Conservation (phyloP, 306 rosid species). For the Hippophae gyantsensis region DNA sequence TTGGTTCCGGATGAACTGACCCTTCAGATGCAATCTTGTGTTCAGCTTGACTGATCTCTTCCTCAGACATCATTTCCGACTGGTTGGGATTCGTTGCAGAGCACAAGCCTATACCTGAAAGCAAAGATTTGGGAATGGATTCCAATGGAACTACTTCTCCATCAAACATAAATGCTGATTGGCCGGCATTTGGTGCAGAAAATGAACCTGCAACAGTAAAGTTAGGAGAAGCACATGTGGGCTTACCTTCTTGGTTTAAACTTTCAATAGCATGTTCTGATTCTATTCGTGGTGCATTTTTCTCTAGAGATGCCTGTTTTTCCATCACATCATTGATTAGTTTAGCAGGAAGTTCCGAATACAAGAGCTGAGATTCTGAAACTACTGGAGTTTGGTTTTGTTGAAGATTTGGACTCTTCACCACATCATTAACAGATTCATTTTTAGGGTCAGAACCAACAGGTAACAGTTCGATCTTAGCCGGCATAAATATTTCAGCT, state of each 20-base stretch:
- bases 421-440: constrained; percentile 18
- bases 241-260: constrained; percentile 12
- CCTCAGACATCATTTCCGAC: not conserved
- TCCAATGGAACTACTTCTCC: constrained; percentile 9
- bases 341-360: constrained; percentile 3
- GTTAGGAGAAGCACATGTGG: not conserved
- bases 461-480: constrained; percentile 18
- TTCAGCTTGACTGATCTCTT: constrained; percentile 6
- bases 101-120: not conserved
- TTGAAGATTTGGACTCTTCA: constrained; percentile 23
- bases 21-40: constrained; percentile 16
- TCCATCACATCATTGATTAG: constrained; percentile 20
- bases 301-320: constrained; percentile 17
- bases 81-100: not conserved
- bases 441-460: constrained; percentile 20
- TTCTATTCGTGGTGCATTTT: constrained; percentile 11
- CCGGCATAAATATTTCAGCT: constrained; percentile 14
- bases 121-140: constrained; percentile 13
- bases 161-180: not conserved
- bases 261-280: constrained; percentile 12
- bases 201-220: too few species aligned
- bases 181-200: too few species aligned
- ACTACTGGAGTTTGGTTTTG: constrained; percentile 24
- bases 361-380: constrained; percentile 25
- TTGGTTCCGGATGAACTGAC: constrained; percentile 11